Evolutionary conservation across 2,329 filamentous ascomycete genomes (phyloP).

Genomic region (Colletotrichum gigasporum): DNA sequence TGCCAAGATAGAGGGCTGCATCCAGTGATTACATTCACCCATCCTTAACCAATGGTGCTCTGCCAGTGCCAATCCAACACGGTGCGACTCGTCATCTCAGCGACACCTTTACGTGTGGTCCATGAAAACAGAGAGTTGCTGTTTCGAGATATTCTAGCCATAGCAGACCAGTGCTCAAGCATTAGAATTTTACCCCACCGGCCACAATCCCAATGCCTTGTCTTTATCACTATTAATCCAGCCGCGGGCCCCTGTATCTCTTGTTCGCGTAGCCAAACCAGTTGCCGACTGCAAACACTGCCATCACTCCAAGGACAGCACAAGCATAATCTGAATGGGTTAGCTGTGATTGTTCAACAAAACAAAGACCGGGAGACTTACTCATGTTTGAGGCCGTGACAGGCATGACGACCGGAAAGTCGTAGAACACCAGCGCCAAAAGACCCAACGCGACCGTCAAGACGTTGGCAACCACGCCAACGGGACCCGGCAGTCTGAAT

Average conservation of each 20-base stretch:
- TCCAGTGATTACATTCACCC: too few relatives aligned
- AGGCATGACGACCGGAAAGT: constrained; percentile 18
- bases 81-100: too few relatives aligned
- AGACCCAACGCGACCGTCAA: constrained; percentile 4
- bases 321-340: neutral
- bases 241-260: neutral
- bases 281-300: neutral
- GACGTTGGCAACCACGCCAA: neutral
- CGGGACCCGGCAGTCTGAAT: neutral
- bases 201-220: neutral
- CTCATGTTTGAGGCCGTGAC: constrained; percentile 18
- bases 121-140: too few relatives aligned
- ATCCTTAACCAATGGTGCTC: too few relatives aligned
- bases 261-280: constrained; percentile 8
- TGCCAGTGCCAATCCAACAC: too few relatives aligned
- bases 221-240: neutral
- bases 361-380: neutral
- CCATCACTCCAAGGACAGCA: neutral
- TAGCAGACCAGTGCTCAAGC: too few relatives aligned
- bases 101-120: too few relatives aligned
- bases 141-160: too few relatives aligned
- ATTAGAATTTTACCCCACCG: too few relatives aligned
- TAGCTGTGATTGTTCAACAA: neutral
- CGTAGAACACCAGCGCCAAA: constrained; percentile 6
- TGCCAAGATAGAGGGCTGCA: too few relatives aligned